Evolutionary conservation across 202 grass and related monocot genomes (phyloP).

Genomic region (Brachypodium distachyon): DNA sequence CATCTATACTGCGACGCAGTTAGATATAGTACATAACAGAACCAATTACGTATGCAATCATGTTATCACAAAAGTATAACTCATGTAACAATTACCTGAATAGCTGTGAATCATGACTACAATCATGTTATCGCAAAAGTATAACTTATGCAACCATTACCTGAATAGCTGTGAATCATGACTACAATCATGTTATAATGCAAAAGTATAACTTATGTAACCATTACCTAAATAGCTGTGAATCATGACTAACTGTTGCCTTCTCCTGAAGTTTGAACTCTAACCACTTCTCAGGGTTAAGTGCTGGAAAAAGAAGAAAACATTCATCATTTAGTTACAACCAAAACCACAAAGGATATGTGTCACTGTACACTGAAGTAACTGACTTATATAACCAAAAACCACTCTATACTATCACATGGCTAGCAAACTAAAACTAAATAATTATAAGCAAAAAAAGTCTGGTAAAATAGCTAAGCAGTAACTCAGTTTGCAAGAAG

Average conservation of each 20-base stretch:
- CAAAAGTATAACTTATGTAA: no score
- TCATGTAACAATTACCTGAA: neutral
- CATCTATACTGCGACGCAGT: neutral
- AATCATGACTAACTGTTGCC: constrained; percentile 66
- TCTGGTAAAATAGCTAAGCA: neutral
- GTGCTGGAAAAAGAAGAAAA: constrained; percentile 32
- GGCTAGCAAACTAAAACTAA: neutral
- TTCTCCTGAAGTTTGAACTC: constrained; percentile 74
- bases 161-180: constrained; percentile 67
- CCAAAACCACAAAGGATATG: neutral
- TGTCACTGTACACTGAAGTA: neutral
- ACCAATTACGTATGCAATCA: neutral
- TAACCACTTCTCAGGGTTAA: constrained; percentile 77
- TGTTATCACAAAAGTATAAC: neutral
- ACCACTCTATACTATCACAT: neutral
- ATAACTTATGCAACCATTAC: constrained; percentile 17
- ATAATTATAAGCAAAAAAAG: neutral
- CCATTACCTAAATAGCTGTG: constrained; percentile 57
- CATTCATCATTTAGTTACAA: neutral
- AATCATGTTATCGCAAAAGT: no score
- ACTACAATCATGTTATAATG: constrained; percentile 9
- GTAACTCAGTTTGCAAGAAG: neutral
- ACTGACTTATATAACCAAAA: neutral
- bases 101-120: no score
- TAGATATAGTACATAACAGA: neutral